Percentiles rank a stretch among this genome's conserved stretches.
phyloP scores from a whole-genome alignment of 768 basidiomycete species.

The Naematelia encephala region DNA sequence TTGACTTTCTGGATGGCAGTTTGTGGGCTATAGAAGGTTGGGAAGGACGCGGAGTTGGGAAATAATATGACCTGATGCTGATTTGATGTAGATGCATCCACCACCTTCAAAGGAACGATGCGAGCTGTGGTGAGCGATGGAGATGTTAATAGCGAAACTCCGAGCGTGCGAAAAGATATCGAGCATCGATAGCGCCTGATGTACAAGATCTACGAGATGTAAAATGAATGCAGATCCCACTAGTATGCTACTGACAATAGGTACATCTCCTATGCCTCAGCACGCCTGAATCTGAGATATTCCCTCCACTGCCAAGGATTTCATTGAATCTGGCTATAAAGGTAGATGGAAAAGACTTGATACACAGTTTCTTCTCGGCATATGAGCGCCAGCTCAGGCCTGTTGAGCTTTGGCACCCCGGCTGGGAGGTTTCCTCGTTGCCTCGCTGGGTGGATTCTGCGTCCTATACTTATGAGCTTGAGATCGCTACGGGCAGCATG shows the following conservation, averaged over 20 bases:
- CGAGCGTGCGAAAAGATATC: not conserved
- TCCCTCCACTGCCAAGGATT: too few relatives aligned
- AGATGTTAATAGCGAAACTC: not conserved
- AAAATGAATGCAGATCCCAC: not conserved
- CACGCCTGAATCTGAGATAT: too few relatives aligned
- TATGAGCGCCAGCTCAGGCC: not conserved
- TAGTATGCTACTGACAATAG: too few relatives aligned
- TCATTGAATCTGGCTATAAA: too few relatives aligned
- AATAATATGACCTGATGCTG: not conserved
- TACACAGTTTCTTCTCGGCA: too few relatives aligned
- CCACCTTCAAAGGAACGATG: conserved; percentile 22
- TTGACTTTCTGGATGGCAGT: too few relatives aligned
- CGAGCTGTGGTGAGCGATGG: conserved; percentile 25
- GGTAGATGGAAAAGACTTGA: not conserved
- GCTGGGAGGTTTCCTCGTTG: conserved; percentile 35
- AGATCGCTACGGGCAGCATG: too few relatives aligned
- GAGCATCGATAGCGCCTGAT: not conserved
- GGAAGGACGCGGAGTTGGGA: too few relatives aligned
- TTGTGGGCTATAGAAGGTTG: too few relatives aligned
- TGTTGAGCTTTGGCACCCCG: conserved; percentile 21
- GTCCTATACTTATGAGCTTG: too few relatives aligned
- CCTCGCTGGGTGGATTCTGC: conserved; percentile 31
- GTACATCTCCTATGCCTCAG: too few relatives aligned
- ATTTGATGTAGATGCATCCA: conserved; percentile 19
- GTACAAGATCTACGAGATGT: not conserved